phyloP scores from a whole-genome alignment of 352 stramenopile genomes.

The Thalassiosira hispida region DNA sequence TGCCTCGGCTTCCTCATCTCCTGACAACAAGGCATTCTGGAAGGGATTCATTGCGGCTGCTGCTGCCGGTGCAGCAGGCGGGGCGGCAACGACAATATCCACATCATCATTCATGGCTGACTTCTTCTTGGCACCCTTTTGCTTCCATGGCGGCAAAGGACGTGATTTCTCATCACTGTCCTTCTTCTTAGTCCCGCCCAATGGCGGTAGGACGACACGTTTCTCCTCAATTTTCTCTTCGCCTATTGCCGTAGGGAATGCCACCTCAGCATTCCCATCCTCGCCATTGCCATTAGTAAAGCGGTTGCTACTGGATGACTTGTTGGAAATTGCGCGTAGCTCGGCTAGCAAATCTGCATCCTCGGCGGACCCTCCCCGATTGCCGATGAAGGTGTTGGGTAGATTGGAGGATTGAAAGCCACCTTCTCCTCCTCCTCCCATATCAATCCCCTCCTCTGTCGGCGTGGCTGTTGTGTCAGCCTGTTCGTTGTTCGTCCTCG shows the following conservation, averaged over 20 bases:
- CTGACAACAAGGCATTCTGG: conserved; percentile 3
- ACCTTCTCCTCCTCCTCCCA: not conserved
- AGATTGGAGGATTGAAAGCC: conserved; percentile 26
- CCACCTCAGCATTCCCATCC: conserved; percentile 6
- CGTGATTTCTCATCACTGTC: conserved; percentile 8
- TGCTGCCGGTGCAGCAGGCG: conserved; percentile 18
- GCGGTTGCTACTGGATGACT: conserved; percentile 43
- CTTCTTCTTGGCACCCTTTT: conserved; percentile 27
- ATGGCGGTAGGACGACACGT: not conserved
- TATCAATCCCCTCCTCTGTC: not conserved
- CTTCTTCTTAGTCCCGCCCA: conserved; percentile 2
- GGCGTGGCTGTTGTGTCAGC: not conserved
- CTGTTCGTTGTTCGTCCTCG: not conserved
- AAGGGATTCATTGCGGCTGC: conserved; percentile 7
- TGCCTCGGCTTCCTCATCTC: conserved; percentile 1
- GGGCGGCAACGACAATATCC: conserved; percentile 26
- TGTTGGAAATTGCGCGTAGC: conserved; percentile 73
- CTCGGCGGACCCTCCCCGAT: conserved; percentile 62
- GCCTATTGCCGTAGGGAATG: not conserved
- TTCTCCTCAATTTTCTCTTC: conserved; percentile 12
- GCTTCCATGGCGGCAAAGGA: conserved; percentile 46
- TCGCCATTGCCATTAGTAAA: conserved; percentile 58
- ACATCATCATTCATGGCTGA: conserved; percentile 6
- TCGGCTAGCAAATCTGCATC: conserved; percentile 77
- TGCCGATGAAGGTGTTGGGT: conserved; percentile 60